Evolutionary conservation across 768 basidiomycete species (phyloP), one percentile per base, ranked within the genome.

Genomic region (Boletus pseudopeckii): DNA sequence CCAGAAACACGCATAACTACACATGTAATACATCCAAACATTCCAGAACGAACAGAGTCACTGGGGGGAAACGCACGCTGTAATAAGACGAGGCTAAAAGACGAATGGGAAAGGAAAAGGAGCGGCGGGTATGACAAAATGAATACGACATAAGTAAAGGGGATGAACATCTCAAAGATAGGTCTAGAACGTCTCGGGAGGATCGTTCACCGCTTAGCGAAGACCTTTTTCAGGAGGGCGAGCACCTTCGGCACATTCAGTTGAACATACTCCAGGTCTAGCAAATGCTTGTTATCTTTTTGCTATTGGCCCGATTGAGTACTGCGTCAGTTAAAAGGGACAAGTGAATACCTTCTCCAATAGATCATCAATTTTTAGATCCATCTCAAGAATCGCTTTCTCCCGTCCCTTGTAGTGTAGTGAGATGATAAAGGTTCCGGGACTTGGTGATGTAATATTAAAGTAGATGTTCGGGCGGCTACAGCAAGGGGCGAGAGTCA

Each of bases 351-450:
- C 94, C 88, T 98, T 98, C 73, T 98, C 96, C 67, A 98, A 74
- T 58, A 98, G 72, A 73, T 99, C 96, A 71, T 99, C 96, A 63
- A 98, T 97, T 77, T 98, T 98, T 50, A 98, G 81, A 74, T 97
- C 94, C 97, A 98, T 98, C 80, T 99, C 97, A 36, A 98, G 81
- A 63, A 99, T 98, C 17, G 97, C 96, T 75, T 98, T 98, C 67
- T 99, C 97, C 18, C 97, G 84, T 39, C 97, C 97, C 72, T 97
- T 98, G 77, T 98, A 99, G 72, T 98, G 96, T 48, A 99, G 77
- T 4, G 96, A 97, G 59, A 99, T 99, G 70, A 99, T 95, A 72
- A 98, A 99, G 9, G 97, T 97, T 44, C 97, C 97, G 0, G 97
- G 96, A 8, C 92, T 91, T 2, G 97, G 97, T 33, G 95, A 98